A percentile compares a stretch with the other conserved stretches of the same genome.
Evolutionary conservation across 129 eudicot species (phyloP).

Genomic region (Flaveria bidentis): DNA sequence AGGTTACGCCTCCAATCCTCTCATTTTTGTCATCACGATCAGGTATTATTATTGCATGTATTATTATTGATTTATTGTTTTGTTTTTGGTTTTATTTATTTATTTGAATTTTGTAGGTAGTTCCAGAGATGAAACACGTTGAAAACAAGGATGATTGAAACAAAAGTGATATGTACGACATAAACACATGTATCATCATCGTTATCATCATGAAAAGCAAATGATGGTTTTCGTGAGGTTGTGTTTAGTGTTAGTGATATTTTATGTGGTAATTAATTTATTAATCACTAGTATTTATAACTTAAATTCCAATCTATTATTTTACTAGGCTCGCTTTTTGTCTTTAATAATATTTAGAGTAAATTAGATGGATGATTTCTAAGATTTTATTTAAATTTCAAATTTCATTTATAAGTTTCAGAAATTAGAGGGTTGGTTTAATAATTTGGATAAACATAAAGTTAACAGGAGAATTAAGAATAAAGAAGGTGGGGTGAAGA

Average conservation of each 20-base stretch:
- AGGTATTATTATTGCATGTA: constrained; percentile 7
- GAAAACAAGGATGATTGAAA: constrained; percentile 8
- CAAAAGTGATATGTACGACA: constrained; percentile 1
- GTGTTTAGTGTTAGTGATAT: not conserved
- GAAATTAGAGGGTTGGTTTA: no score
- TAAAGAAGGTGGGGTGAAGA: no score
- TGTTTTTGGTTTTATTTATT: not conserved
- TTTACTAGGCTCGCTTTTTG: no score
- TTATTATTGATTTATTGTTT: not conserved
- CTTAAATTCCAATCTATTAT: no score
- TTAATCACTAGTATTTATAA: no score
- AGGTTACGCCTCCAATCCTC: constrained; percentile 20
- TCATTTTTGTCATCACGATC: constrained; percentile 24
- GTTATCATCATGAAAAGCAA: not conserved
- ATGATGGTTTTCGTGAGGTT: not conserved
- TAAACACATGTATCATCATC: constrained; percentile 12
- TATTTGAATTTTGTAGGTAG: constrained; percentile 21
- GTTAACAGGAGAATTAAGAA: no score
- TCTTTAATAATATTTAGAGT: no score
- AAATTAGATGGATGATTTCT: no score
- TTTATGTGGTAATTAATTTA: no score
- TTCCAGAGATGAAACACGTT: constrained; percentile 20
- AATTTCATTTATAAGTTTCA: no score
- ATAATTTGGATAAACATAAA: no score
- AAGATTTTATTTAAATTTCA: no score